Evolutionary conservation across 768 basidiomycete species (phyloP).

Genomic region (Sutorius australiensis): DNA sequence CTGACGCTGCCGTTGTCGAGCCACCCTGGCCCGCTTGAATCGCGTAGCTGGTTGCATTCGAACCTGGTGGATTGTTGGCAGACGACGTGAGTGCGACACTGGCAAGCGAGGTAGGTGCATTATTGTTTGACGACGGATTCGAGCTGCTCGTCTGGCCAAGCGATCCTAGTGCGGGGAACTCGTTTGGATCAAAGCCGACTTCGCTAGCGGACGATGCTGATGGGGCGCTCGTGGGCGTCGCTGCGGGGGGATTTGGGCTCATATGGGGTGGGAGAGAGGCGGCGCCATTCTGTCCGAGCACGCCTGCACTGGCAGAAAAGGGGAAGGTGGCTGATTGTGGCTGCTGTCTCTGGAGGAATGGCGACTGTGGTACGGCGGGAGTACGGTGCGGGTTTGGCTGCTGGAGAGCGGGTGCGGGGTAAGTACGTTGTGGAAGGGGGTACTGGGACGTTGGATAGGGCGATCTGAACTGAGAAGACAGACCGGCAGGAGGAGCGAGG

Average conservation of each 20-base stretch:
- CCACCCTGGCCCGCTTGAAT: slow-evolving; percentile 67
- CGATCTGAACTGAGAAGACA: slow-evolving; percentile 61
- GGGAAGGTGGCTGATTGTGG: slow-evolving; percentile 49
- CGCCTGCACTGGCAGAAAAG: slow-evolving; percentile 45
- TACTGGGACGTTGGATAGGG: slow-evolving; percentile 41
- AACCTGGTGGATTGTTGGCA: slow-evolving; percentile 28
- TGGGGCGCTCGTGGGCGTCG: slow-evolving; percentile 44
- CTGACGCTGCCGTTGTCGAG: slow-evolving; percentile 11
- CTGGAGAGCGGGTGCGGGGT: slow-evolving; percentile 41
- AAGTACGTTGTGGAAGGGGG: slow-evolving; percentile 27
- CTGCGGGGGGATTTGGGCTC: slow-evolving; percentile 42
- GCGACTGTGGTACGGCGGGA: slow-evolving; percentile 53
- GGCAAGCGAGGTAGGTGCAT: slow-evolving; percentile 24
- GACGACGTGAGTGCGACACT: slow-evolving; percentile 22
- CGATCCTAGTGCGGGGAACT: slow-evolving; percentile 81
- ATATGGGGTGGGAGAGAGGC: slow-evolving; percentile 56
- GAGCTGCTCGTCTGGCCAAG: slow-evolving; percentile 47
- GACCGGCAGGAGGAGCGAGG: slow-evolving; percentile 59
- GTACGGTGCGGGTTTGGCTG: slow-evolving; percentile 62
- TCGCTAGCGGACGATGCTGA: slow-evolving; percentile 67
- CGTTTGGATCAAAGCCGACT: slow-evolving; percentile 79
- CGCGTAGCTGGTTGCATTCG: slow-evolving; percentile 67
- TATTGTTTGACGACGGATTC: slow-evolving; percentile 36
- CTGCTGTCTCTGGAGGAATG: slow-evolving; percentile 59
- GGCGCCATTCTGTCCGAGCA: slow-evolving; percentile 53